Evolutionary conservation across 306 rosid species (phyloP).

Genomic region (Purshia tridentata): DNA sequence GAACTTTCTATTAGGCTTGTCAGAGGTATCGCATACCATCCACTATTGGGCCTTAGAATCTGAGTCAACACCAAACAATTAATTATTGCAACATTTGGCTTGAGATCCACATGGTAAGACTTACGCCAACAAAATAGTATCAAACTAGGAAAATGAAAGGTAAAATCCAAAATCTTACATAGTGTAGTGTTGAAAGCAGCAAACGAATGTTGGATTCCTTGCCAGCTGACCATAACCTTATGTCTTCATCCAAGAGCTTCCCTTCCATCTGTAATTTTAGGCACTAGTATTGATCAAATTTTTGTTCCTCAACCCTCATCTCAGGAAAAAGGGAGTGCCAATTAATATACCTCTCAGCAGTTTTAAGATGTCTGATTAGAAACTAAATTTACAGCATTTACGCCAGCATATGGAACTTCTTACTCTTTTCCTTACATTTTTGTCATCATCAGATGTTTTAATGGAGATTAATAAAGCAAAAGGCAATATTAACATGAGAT

Average conservation of each 20-base stretch:
- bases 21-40: constrained; percentile 67
- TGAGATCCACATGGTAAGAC: background rate
- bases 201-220: constrained; percentile 72
- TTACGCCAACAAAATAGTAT: too few species aligned
- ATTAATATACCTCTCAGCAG: too few species aligned
- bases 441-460: too few species aligned
- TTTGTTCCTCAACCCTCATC: constrained; percentile 4
- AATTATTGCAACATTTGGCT: constrained; percentile 15
- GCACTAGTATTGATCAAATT: constrained; percentile 12
- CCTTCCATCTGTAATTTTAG: constrained; percentile 41
- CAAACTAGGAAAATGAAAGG: background rate
- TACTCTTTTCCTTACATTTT: too few species aligned
- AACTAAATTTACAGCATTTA: too few species aligned
- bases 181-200: constrained; percentile 78
- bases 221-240: constrained; percentile 84
- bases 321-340: background rate
- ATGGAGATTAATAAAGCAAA: too few species aligned
- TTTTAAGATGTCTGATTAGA: too few species aligned
- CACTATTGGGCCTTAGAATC: constrained; percentile 74
- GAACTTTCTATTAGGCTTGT: constrained; percentile 58
- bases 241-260: constrained; percentile 59
- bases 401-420: too few species aligned
- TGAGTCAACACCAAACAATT: constrained; percentile 32
- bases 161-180: constrained; percentile 40
- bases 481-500: too few species aligned